A percentile compares a stretch with the other conserved stretches of the same genome.
Conservation (phyloP, 129 eudicot species). For the Kitagawia praeruptora region DNA sequence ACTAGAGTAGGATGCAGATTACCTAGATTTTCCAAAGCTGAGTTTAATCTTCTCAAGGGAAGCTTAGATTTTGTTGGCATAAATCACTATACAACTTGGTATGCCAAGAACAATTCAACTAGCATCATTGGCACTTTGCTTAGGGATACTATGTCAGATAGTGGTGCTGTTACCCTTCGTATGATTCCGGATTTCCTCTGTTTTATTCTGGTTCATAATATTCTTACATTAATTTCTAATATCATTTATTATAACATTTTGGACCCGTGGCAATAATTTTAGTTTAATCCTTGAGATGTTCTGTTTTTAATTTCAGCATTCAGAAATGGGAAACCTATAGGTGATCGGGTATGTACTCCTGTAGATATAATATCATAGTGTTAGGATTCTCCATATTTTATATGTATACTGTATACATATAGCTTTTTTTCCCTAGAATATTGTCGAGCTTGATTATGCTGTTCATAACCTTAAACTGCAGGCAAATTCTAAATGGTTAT, state of each 20-base stretch:
- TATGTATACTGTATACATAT: too few species aligned
- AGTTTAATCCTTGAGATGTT: background rate
- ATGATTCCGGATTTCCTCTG: constrained; percentile 14
- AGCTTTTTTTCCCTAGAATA: background rate
- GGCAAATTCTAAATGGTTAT: constrained; percentile 87
- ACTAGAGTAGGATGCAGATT: constrained; percentile 58
- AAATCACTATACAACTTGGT: constrained; percentile 85
- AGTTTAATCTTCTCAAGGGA: constrained; percentile 58
- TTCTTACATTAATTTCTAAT: background rate
- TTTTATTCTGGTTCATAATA: background rate
- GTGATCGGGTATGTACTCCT: constrained; percentile 43
- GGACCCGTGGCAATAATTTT: background rate
- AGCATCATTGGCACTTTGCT: constrained; percentile 44
- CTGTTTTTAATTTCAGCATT: constrained; percentile 23
- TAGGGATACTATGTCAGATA: constrained; percentile 51
- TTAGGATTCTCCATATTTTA: background rate
- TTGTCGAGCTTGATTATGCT: background rate
- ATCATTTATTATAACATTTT: background rate
- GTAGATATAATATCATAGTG: background rate
- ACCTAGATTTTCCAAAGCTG: constrained; percentile 54
- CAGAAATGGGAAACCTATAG: constrained; percentile 46
- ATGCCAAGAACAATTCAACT: constrained; percentile 33
- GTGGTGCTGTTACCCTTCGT: constrained; percentile 66
- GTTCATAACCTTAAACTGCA: constrained; percentile 15
- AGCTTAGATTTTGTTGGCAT: constrained; percentile 63